Percentiles rank a stretch among this genome's conserved stretches.
Conservation (phyloP, 1,284 basidiomycete species). For the Pseudozyma flocculosa region DNA sequence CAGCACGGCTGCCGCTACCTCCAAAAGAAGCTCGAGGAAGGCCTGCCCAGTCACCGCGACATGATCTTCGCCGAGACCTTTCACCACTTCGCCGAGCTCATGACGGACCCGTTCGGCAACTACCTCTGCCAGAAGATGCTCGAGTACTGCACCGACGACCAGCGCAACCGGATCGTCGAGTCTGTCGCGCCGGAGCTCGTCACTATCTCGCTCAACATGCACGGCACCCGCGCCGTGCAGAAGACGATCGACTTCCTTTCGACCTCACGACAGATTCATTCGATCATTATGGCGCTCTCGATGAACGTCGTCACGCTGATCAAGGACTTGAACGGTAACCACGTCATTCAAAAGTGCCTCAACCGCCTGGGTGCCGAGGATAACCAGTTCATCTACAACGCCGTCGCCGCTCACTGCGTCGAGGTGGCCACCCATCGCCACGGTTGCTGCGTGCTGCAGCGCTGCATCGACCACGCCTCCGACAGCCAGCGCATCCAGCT, state of each 20-base stretch:
- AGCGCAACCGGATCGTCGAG: constrained; percentile 94
- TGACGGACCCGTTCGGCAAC: constrained; percentile 99
- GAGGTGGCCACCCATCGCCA: constrained; percentile 99
- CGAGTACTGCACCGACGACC: constrained; percentile 96
- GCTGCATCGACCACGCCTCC: constrained; percentile 97
- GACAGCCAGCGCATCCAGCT: constrained; percentile 93
- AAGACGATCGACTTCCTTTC: constrained; percentile 98
- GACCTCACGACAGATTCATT: constrained; percentile 75
- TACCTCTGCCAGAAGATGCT: constrained; percentile 98
- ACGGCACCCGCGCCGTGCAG: constrained; percentile 97
- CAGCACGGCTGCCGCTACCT: constrained; percentile 98
- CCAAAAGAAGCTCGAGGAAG: constrained; percentile 99
- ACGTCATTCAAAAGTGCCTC: constrained; percentile 98
- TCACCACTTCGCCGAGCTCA: constrained; percentile 94
- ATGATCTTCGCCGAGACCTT: constrained; percentile 99
- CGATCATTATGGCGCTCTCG: constrained; percentile 93
- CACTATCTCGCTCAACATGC: constrained; percentile 98
- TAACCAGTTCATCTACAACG: constrained; percentile 99
- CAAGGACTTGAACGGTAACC: constrained; percentile 99
- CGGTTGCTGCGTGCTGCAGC: constrained; percentile 96
- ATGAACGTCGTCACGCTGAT: constrained; percentile 98
- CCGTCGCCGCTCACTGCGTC: constrained; percentile 96
- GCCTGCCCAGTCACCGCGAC: constrained; percentile 71
- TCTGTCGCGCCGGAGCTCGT: constrained; percentile 96
- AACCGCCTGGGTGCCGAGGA: constrained; percentile 97